A percentile compares a stretch with the other conserved stretches of the same genome.
phyloP scores from a whole-genome alignment of 257 asterid genomes.

The Linderniella brevidens region DNA sequence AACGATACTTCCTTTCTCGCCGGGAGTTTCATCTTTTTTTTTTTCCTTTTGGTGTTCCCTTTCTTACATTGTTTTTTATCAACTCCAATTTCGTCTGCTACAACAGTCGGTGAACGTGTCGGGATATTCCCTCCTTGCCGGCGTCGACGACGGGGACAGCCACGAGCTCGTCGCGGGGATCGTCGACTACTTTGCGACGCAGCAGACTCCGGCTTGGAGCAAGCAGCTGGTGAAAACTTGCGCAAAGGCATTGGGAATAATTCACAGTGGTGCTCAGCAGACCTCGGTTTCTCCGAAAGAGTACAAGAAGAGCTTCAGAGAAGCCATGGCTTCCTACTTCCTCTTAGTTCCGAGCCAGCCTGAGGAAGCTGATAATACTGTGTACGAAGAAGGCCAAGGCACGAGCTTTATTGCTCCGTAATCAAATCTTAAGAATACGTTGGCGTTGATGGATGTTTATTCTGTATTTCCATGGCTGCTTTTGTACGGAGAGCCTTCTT shows the following conservation, averaged over 20 bases:
- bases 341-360: constrained; percentile 54
- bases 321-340: constrained; percentile 63
- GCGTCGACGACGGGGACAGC: constrained; percentile 55
- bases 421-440: too few relatives aligned
- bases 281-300: constrained; percentile 57
- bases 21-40: constrained; percentile 21
- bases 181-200: constrained; percentile 63
- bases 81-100: too few relatives aligned
- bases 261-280: constrained; percentile 58
- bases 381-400: too few relatives aligned
- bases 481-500: too few relatives aligned
- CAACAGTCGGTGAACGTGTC: constrained; percentile 53
- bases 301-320: constrained; percentile 74
- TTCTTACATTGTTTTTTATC: too few relatives aligned
- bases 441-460: too few relatives aligned
- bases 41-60: not conserved
- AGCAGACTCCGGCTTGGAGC: constrained; percentile 1
- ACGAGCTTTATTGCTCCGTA: too few relatives aligned
- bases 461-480: too few relatives aligned
- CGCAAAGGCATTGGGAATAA: constrained; percentile 67
- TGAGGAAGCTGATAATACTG: too few relatives aligned
- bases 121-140: constrained; percentile 63
- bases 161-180: constrained; percentile 58
- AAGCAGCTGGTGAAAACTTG: constrained; percentile 35
- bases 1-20: constrained; percentile 63